Base-by-base conservation (phyloP, 2,329 filamentous ascomycete genomes). In the Albifimbria verrucaria region DNA sequence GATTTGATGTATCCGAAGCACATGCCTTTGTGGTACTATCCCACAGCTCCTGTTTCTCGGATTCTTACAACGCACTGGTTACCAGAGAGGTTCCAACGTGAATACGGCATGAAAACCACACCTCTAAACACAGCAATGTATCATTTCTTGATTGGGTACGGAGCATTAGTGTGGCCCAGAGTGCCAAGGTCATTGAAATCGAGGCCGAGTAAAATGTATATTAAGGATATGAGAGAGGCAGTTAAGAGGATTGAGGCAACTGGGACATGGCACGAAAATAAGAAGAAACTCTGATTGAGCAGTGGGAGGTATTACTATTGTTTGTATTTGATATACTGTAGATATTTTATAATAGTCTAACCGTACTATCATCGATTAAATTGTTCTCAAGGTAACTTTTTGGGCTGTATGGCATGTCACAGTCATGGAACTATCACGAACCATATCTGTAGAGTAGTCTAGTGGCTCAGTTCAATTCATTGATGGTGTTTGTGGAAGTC, bases 131-230 rank as follows among this genome's bases (percentile, higher is more conserved):
- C 32, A 5, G 32, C 32, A 17, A 39, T 39, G 32, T 39, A 39
- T 12, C 32, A 39, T n/a, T 39, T 39, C 12, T 17, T n/a, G 15
- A n/a, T 39, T 5, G 32, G 32, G 18, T 39, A 39, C 32, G 32
- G 63, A 62, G 21, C 56, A 63, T 32, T 59, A 58, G 48, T 58
- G 68, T 42, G 49, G 15, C n/a, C 59, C 64, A 23, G 64, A 59
- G 25, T 65, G 50, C 32, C 32, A 12, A 39, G 12, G 32, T 39
- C 11, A 5, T 15, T 39, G 32, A 39, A 39, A n/a, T 5, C 12
- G 5, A 39, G 18, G 32, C 59, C 59, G 1, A 52, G 58, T 22
- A 51, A 39, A n/a, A 15, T 39, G 48, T 65, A 62, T 36, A 57
- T 65, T 55, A 56, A 57, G 22, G 65, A 66, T 26, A 56, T 67